Evolutionary conservation across 495 filamentous ascomycete species (phyloP), one percentile per base, ranked within the genome.

Genomic region (Penicillium macrosclerotiorum): DNA sequence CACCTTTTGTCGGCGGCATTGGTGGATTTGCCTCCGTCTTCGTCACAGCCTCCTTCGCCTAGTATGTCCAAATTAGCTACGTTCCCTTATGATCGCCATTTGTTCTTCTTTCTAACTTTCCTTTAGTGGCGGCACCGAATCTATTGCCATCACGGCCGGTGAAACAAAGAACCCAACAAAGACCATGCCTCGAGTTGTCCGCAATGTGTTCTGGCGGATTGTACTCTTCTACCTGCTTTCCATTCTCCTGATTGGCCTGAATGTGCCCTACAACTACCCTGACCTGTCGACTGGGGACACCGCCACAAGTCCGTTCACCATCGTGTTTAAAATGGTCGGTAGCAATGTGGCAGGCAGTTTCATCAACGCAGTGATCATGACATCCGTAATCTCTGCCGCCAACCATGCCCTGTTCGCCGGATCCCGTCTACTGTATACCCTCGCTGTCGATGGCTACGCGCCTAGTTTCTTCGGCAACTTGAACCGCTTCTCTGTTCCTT

Each of bases 351-450:
- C 73, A 2, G 75, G 73, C 4, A 76, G 70, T 58, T 75, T 78
- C 52, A 75, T 80, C 64, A 80, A 80, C 50, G 76, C 76, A 5
- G 74, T 78, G 4, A 72, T 80, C 54, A 67, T 80, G 69, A 78
- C 74, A 3, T 75, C 70, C 33, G 72, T 75, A 14, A 65, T 78
- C 22, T 78, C 74, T 5, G 76, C 76, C 3, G 72, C 69, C 1
- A 80, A 69, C 55, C 77, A 80, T 40, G 76, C 76, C 23, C 55
- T 79, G 7, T 80, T 80, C 37, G 77, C 76, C 3, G 77, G 74
- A 3, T 71, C 75, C 1, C 65, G 77, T 22, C 50, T 79, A 12
- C 62, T 80, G 4, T 79, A 76, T 53, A 62, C 75, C 5, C 62
- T 77, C n/a, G 69, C 71, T 0, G 53, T 71, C 0, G 64, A 72